phyloP scores from a whole-genome alignment of 768 basidiomycete species.

The Termitomyces sp. region DNA sequence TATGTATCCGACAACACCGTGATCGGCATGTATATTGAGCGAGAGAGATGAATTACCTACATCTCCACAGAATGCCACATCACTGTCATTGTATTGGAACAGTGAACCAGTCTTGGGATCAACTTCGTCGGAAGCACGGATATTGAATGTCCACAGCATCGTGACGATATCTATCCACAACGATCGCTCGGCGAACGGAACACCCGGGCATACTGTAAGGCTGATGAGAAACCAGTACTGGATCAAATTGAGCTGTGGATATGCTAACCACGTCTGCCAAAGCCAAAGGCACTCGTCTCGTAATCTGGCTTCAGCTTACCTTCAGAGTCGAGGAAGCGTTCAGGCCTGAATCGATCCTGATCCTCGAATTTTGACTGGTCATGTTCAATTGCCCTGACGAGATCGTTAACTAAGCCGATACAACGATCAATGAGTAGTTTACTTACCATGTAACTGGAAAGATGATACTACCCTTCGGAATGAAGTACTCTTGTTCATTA shows the following conservation, averaged over 20 bases:
- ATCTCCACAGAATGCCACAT: background rate
- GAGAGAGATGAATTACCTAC: background rate
- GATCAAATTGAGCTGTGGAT: background rate
- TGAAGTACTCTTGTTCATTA: background rate
- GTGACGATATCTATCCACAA: background rate
- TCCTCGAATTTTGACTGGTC: background rate
- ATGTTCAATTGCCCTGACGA: background rate
- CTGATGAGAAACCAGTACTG: too few species aligned
- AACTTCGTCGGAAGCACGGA: background rate
- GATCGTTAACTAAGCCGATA: too few species aligned
- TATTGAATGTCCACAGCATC: background rate
- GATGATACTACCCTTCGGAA: background rate
- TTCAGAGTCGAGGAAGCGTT: too few species aligned
- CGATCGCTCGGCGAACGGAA: background rate
- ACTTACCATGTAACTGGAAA: background rate
- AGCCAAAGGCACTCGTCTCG: background rate
- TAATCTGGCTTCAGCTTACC: background rate
- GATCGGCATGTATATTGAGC: background rate
- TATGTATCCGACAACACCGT: background rate
- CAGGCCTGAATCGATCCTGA: background rate
- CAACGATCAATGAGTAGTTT: too few species aligned
- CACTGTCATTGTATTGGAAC: background rate
- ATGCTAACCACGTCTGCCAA: background rate
- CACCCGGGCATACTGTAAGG: background rate
- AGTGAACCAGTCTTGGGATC: background rate